A percentile compares a stretch with the other conserved stretches of the same genome.
phyloP scores from a whole-genome alignment of 2,329 filamentous ascomycete species.

The Fonsecaea monophora region DNA sequence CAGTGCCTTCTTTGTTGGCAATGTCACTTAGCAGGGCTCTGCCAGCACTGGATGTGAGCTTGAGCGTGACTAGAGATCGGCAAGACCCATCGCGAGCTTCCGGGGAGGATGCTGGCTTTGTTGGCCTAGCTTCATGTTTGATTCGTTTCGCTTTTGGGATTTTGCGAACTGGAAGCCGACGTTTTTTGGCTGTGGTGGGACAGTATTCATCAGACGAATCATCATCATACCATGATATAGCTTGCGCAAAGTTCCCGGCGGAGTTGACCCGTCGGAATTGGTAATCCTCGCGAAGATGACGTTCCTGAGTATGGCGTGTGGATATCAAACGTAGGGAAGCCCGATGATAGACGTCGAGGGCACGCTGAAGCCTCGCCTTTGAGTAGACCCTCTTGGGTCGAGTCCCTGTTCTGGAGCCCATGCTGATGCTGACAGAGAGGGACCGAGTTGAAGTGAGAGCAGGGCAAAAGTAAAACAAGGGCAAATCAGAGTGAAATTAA shows the following conservation, averaged over 20 bases:
- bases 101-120: background rate
- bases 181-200: conserved; percentile 16
- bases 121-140: conserved; percentile 12
- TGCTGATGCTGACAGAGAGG: background rate
- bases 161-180: background rate
- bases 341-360: conserved; percentile 28
- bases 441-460: background rate
- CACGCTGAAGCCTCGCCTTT: conserved; percentile 27
- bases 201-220: conserved; percentile 25
- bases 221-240: conserved; percentile 23
- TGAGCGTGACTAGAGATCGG: conserved; percentile 16
- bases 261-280: conserved; percentile 16
- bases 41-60: conserved; percentile 9
- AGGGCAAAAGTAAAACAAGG: conserved; percentile 1
- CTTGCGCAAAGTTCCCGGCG: conserved; percentile 4
- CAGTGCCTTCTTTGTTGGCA: background rate
- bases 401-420: background rate
- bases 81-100: background rate
- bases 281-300: conserved; percentile 30
- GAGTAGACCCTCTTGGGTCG: conserved; percentile 29
- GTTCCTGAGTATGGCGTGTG: conserved; percentile 1
- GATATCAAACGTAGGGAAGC: conserved; percentile 8
- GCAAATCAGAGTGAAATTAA: background rate
- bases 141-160: conserved; percentile 7
- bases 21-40: conserved; percentile 9